Conservation (phyloP, 176 grass and related monocot genomes). For the Avena atlantica region DNA sequence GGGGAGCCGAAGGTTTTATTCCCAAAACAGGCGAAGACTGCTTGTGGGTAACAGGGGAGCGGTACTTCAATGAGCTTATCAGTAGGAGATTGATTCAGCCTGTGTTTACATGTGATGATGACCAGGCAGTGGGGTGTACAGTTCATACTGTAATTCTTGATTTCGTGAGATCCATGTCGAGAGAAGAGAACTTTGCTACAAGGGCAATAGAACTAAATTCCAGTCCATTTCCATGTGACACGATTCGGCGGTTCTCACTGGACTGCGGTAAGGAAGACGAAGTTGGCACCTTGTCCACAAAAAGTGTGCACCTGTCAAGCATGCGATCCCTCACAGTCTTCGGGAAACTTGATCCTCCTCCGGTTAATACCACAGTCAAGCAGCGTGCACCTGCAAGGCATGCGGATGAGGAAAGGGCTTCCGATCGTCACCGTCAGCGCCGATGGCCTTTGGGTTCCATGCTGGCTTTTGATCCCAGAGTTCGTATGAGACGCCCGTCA, state of each 20-base stretch:
- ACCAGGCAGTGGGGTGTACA: not conserved
- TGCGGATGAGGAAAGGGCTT: too few species aligned
- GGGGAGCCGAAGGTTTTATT: slow-evolving; percentile 26
- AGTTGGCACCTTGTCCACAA: not conserved
- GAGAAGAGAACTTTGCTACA: not conserved
- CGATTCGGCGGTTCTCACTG: not conserved
- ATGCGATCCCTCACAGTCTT: slow-evolving; percentile 5
- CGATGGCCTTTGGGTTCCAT: too few species aligned
- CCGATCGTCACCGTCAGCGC: too few species aligned
- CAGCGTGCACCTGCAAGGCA: too few species aligned
- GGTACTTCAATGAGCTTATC: not conserved
- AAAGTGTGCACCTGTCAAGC: not conserved
- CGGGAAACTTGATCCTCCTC: not conserved
- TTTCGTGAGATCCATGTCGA: not conserved
- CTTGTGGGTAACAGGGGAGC: not conserved
- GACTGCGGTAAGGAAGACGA: not conserved
- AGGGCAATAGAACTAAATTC: not conserved
- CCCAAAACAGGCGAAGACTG: not conserved
- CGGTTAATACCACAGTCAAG: too few species aligned
- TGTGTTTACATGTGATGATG: not conserved
- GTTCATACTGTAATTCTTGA: not conserved
- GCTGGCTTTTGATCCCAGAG: too few species aligned
- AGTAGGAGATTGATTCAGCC: slow-evolving; percentile 16
- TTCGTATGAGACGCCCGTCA: too few species aligned
- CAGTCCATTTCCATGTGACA: not conserved